phyloP scores from a whole-genome alignment of 2,329 filamentous ascomycete genomes.

The Cordyceps cateniannulata region DNA sequence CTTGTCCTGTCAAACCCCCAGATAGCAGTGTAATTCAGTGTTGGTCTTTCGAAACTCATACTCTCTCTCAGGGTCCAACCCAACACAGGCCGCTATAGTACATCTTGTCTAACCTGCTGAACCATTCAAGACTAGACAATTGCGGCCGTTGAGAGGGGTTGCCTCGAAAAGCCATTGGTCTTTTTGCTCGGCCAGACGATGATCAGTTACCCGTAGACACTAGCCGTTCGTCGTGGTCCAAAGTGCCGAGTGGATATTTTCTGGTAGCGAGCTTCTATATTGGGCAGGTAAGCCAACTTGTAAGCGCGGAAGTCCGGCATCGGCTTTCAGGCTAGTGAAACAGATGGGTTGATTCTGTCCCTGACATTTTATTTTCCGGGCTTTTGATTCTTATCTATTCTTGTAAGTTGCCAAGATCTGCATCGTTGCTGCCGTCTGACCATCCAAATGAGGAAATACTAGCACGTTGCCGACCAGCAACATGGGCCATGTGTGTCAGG shows the following conservation, averaged over 20 bases:
- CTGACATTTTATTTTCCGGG: background rate
- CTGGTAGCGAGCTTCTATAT: background rate
- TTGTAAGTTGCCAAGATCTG: background rate
- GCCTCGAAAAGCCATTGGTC: too few species aligned
- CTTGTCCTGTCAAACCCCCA: too few species aligned
- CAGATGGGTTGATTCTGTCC: background rate
- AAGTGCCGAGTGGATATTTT: background rate
- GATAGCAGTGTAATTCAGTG: too few species aligned
- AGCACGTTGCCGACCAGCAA: background rate
- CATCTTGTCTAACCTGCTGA: too few species aligned
- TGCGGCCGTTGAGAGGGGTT: too few species aligned
- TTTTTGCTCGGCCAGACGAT: too few species aligned
- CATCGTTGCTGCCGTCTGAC: background rate
- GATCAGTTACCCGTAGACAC: background rate
- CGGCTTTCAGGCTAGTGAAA: background rate
- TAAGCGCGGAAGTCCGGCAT: background rate
- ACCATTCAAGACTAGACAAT: too few species aligned
- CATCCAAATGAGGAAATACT: background rate
- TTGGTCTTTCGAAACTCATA: too few species aligned
- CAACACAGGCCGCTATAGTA: too few species aligned
- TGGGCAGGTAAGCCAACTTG: background rate
- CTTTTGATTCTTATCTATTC: background rate
- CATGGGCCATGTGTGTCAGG: background rate
- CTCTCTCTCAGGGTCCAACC: too few species aligned
- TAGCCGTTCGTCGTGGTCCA: background rate